Evolutionary conservation across 208 protist genomes (phyloP), one percentile per base, ranked within the genome.

Genomic region (Phytomonas francai): DNA sequence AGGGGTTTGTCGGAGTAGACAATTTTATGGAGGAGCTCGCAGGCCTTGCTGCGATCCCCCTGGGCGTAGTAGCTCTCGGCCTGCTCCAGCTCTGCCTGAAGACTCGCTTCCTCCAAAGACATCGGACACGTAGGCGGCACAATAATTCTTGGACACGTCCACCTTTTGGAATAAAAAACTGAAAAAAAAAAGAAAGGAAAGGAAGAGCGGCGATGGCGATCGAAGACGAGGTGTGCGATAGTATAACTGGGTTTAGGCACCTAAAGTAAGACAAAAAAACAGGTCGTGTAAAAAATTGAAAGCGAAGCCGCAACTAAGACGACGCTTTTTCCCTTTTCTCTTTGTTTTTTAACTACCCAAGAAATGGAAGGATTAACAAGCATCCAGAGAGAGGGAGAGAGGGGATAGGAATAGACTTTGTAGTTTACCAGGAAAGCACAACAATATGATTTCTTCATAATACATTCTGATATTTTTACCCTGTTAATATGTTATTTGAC

Each of bases 41-140:
- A 79, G 0, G 86, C 85, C 36, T 82, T 75, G 6, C 66, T n/a
- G n/a, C 85, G 78, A 64, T 91, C 78, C 27, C 84, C 83, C 60
- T 83, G 79, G 11, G 67, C 76, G 66, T 85, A 80, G 57, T 81
- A 59, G 59, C 81, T 79, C 73, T 93, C 85, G 0, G 85, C 88
- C 31, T 72, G 63, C 33, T 91, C 83, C 7, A 83, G 71, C 30
- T 63, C 63, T 12, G 65, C 67, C 30, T 73, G 11, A 22, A 39
- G 34, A 39, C 34, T 39, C 34, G 9, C 34, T 39, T 39, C 34
- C 34, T 39, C 34, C 34, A 9, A 39, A 12, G 34, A 39, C 34
- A 39, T 39, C 9, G 9, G 3, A 9, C 34, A 39, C 34, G 3
- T 39, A 39, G 34, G 34, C 3, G 9, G 34, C 34, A 12, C 3